Evolutionary conservation across 2,329 filamentous ascomycete species (phyloP), one percentile per base, ranked within the genome.

Genomic region (Magnaporthiopsis incrustans): DNA sequence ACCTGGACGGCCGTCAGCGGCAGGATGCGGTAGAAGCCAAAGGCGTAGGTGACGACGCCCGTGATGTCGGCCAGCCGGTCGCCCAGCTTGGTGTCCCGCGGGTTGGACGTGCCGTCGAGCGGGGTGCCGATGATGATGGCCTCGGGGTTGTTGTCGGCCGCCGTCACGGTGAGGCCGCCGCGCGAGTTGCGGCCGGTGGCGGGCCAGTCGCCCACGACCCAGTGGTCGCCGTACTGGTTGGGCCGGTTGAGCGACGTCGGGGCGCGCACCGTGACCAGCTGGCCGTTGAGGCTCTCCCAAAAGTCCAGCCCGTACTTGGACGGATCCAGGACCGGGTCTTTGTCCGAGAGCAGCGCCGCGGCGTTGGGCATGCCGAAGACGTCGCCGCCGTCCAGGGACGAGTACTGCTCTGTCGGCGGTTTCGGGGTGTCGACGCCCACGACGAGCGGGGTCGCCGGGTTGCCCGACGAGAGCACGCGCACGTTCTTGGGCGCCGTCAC

Each of bases 21-120:
- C 4, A 90, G 80, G 69, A 91, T 84, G 67, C 81, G 79, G 75
- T 90, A 91, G 77, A 86, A 89, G 30, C 88, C 88, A 69, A 85
- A 90, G 14, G 81, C 80, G 67, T 90, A 82, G 60, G 78, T 82
- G 8, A 91, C 79, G 25, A 91, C 76, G n/a, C 89, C 89, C 0
- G 86, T 90, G 69, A 91, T 85, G 63, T 89, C 84, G 60, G 81
- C 81, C 11, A 90, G 76, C 6, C 76, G 75, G 71, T 91, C 88
- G 22, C 88, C 89, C 64, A 91, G 81, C 70, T 85, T 87, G 66
- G 82, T 85, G 65, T 80, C 78, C 1, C 73, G 75, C 0, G 83
- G 82, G 73, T 90, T 90, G 30, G 76, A 77, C 60, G 82, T 82
- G 58, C 86, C 87, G 67, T 91, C 88, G 1, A 91, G 79, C 4